phyloP scores from a whole-genome alignment of 2,329 filamentous ascomycete species.

The Rutstroemia sp. region DNA sequence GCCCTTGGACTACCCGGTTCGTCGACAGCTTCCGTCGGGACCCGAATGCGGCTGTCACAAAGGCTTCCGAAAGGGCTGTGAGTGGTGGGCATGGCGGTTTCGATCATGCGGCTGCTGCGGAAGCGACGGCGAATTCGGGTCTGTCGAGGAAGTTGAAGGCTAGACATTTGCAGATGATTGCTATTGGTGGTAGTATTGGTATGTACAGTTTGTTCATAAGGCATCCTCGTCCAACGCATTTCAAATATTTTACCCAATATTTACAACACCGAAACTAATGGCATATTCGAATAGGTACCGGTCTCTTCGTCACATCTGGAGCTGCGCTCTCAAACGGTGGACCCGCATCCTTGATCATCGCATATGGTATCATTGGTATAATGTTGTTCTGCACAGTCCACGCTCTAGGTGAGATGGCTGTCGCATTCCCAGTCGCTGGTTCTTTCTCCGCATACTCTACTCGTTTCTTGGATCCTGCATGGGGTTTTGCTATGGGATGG shows the following conservation, averaged over 20 bases:
- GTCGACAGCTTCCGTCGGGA: constrained; percentile 27
- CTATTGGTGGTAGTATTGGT: constrained; percentile 31
- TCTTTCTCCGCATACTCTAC: constrained; percentile 92
- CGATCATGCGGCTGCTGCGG: constrained; percentile 55
- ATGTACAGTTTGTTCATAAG: not conserved
- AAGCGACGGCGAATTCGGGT: constrained; percentile 62
- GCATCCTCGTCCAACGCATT: not conserved
- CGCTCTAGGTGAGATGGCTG: constrained; percentile 83
- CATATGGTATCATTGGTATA: constrained; percentile 39
- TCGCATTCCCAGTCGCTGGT: constrained; percentile 84
- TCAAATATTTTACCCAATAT: no score
- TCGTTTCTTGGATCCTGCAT: constrained; percentile 84
- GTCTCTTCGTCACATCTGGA: constrained; percentile 22
- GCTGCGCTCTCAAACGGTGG: constrained; percentile 32
- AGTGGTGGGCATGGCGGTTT: constrained; percentile 32
- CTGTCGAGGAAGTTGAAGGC: constrained; percentile 52
- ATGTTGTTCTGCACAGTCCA: constrained; percentile 64
- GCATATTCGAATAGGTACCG: constrained; percentile 54
- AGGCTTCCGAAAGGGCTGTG: constrained; percentile 18
- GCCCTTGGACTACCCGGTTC: constrained; percentile 19
- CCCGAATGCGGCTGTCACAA: constrained; percentile 38
- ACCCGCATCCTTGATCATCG: constrained; percentile 26
- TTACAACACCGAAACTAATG: no score
- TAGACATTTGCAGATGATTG: constrained; percentile 54
- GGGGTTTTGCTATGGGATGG: constrained; percentile 94